Percentiles rank a stretch among this genome's conserved stretches.
Conservation (phyloP, 2,329 filamentous ascomycete genomes). For the Scytalidium lignicola region DNA sequence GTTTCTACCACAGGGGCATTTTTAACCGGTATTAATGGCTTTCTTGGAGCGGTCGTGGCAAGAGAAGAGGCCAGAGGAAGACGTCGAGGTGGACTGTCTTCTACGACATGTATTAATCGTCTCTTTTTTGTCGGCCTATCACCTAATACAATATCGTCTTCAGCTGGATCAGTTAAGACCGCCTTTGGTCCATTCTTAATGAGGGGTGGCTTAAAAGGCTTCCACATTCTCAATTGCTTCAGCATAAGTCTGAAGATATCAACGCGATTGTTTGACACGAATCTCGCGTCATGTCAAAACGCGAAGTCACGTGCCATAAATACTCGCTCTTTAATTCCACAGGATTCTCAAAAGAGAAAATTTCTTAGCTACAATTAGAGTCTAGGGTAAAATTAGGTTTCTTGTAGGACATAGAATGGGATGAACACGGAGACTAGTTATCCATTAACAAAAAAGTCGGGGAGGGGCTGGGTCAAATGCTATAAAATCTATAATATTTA, state of each 20-base stretch:
- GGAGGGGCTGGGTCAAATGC: too few species aligned
- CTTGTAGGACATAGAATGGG: too few species aligned
- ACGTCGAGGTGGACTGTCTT: slow-evolving; percentile 16
- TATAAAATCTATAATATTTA: too few species aligned
- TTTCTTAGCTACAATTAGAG: too few species aligned
- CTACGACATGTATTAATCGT: slow-evolving; percentile 19
- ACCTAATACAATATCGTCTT: slow-evolving; percentile 13
- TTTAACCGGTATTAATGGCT: slow-evolving; percentile 24
- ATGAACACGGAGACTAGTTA: too few species aligned
- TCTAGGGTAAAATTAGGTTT: too few species aligned
- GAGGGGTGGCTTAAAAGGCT: slow-evolving; percentile 28
- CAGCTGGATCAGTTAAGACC: slow-evolving; percentile 11
- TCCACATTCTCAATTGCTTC: slow-evolving; percentile 21
- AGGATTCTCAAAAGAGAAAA: too few species aligned
- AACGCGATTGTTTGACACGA: neutral
- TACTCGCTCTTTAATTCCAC: too few species aligned
- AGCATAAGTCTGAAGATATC: neutral
- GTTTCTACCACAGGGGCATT: slow-evolving; percentile 10
- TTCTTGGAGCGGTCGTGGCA: slow-evolving; percentile 21
- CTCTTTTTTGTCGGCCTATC: slow-evolving; percentile 21
- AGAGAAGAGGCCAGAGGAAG: slow-evolving; percentile 9
- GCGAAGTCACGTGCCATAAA: neutral
- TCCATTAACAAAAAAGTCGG: too few species aligned
- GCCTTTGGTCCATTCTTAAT: slow-evolving; percentile 15
- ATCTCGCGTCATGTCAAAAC: neutral